phyloP scores from a whole-genome alignment of 139 green algal genomes.

The Coelastrella sp. region DNA sequence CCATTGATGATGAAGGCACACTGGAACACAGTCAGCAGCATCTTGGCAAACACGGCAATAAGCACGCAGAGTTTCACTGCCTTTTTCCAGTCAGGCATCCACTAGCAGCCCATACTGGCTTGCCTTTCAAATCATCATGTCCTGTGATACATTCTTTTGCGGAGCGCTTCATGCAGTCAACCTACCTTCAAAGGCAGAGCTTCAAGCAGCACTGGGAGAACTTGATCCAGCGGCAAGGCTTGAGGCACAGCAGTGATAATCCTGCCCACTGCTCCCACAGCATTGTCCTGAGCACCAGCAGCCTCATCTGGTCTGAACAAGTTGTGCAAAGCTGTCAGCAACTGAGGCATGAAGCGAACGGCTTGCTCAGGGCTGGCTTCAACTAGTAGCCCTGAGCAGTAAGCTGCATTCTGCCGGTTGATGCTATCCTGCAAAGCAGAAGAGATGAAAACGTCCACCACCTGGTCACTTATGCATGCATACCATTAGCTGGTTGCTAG shows the following conservation, averaged over 20 bases:
- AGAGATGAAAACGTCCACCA: background rate
- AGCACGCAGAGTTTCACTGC: too few species aligned
- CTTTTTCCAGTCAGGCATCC: too few species aligned
- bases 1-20: too few species aligned
- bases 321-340: constrained; percentile 75
- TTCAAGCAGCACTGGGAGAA: constrained; percentile 70
- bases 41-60: too few species aligned
- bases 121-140: background rate
- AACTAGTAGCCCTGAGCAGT: constrained; percentile 66
- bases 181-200: constrained; percentile 64
- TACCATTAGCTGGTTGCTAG: too few species aligned
- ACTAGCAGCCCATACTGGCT: background rate
- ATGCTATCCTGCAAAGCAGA: constrained; percentile 50
- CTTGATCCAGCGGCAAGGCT: constrained; percentile 61
- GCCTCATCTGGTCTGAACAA: constrained; percentile 70
- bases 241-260: constrained; percentile 58
- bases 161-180: background rate
- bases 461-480: background rate
- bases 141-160: background rate
- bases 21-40: too few species aligned
- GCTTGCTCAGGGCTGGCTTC: constrained; percentile 51
- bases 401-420: constrained; percentile 85
- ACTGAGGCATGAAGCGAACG: constrained; percentile 36
- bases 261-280: constrained; percentile 71
- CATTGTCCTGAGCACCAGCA: constrained; percentile 77